Conservation (phyloP, 257 asterid species). For the Solanum gracilifrons region DNA sequence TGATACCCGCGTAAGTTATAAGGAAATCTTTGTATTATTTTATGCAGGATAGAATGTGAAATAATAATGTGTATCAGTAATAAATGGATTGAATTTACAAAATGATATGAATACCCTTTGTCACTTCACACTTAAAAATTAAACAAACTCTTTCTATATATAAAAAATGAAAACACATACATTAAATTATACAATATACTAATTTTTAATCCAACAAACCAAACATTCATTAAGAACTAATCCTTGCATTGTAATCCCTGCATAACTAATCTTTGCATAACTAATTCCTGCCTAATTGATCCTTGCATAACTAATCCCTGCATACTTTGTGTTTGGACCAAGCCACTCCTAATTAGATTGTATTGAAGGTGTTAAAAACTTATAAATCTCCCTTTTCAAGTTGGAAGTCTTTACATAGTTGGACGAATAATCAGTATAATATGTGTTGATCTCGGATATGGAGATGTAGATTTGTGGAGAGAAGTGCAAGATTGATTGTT, state of each 20-base stretch:
- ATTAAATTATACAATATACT: neutral
- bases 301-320: neutral
- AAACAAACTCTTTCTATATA: neutral
- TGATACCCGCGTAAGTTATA: neutral
- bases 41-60: neutral
- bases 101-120: neutral
- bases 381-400: neutral
- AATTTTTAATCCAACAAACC: neutral
- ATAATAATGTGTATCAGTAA: neutral
- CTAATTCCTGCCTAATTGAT: neutral
- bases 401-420: neutral
- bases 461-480: neutral
- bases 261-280: neutral
- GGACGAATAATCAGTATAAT: neutral
- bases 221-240: neutral
- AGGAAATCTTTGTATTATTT: neutral
- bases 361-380: neutral
- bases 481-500: neutral
- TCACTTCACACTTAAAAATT: neutral
- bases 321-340: neutral
- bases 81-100: neutral
- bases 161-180: neutral
- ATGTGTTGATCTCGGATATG: neutral
- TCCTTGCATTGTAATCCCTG: neutral
- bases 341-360: neutral